Base-by-base conservation (phyloP, 2,329 filamentous ascomycete species). In the Botrytis byssoidea region DNA sequence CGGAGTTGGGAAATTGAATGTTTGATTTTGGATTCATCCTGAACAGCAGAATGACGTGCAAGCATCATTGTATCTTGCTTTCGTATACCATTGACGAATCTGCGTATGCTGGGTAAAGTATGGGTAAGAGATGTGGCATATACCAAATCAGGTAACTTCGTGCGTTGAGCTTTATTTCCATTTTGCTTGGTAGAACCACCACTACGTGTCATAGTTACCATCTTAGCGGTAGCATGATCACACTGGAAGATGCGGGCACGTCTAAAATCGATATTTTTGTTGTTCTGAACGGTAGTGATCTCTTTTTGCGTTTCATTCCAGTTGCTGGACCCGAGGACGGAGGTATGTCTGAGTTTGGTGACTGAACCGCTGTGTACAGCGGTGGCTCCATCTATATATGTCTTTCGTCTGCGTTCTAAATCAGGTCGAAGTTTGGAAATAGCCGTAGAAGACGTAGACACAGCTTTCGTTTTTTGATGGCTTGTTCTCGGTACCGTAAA, bases 261-360 rank as follows among this genome's bases (percentile, higher is more conserved):
- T n/a, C 2, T n/a, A n/a, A 14, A 0, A 14, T 51, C 0, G 25
- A n/a, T n/a, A 0, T 16, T 2, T 3, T 51, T n/a, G 5, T 51
- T 16, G 10, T 25, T 51, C 4, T 16, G 25, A n/a, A 1, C 14
- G 48, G 12, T 7, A 6, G 1, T 16, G 14, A 12, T 51, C 25
- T n/a, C 10, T 2, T 51, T n/a, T n/a, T 51, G 22, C 6, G 22
- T 51, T 51, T 2, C 5, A 51, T 14, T 14, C 25, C 12, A 51
- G 25, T n/a, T 51, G 25, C n/a, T n/a, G 48, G 7, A 16, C 5
- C 14, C 25, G 6, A 51, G 12, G 12, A n/a, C 5, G 14, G 48
- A 51, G 12, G 5, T 5, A n/a, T 1, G 4, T 14, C 6, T 14
- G 48, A 6, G 25, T 3, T 51, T 7, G 25, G 48, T n/a, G 48